Base-by-base conservation (phyloP, 2,329 filamentous ascomycete genomes). In the Mycosphaerella sp. region DNA sequence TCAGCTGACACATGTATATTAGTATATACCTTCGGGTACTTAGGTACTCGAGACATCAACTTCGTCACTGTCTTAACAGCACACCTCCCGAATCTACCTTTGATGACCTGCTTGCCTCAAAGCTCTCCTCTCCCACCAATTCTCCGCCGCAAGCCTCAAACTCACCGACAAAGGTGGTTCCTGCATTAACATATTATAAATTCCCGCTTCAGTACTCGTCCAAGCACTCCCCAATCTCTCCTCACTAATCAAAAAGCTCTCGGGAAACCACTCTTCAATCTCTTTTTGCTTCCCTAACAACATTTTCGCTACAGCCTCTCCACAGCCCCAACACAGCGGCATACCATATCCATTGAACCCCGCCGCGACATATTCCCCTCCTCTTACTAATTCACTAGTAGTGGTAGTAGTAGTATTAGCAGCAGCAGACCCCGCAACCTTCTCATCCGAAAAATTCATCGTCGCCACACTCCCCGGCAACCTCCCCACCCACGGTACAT, bases 251-350 rank as follows among this genome's bases (percentile, higher is more conserved):
- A 55, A 17, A 14, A 58, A 58, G 25, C 48, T 53, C 27, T 42
- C 39, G 2, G 53, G 53, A 39, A 58, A 25, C 53, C 55, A 58
- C 17, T 45, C 49, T 18, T 45, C 43, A 10, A 53, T 50, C 17
- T 57, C 53, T 2, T 53, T 32, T 17, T 54, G 37, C 27, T 50
- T 39, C 4, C 49, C 49, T 9, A 60, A 17, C 6, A 60, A 16
- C 58, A 60, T 60, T 48, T 54, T 57, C 45, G 56, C 58, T 9
- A 60, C 50, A n/a, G 56, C 58, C 36, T 58, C 56, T 12, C 58
- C 58, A 42, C 52, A 52, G 3, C 56, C 56, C 58, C 58, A 60
- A 30, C 56, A 56, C 1, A 58, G 40, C 14, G 56, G 56, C 58
- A 60, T 60, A 3, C 58, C 58, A 39, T 60, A 58, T 7, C 58